phyloP scores from a whole-genome alignment of 768 basidiomycete genomes.

The Tephrocybe rancida region DNA sequence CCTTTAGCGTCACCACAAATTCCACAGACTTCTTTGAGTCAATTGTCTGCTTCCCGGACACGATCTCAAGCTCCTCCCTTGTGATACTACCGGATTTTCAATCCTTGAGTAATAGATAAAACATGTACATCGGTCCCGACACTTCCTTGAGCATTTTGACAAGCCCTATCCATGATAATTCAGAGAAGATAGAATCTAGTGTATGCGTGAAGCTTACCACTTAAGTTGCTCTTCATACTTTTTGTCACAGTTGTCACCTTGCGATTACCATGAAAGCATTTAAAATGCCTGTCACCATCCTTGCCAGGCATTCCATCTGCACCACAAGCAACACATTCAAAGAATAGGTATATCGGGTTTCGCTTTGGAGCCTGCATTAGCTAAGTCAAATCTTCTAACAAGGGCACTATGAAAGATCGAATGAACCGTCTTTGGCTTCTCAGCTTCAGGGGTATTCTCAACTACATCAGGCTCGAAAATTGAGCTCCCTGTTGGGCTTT shows the following conservation, averaged over 20 bases:
- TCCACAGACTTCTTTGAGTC: background rate
- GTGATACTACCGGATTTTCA: background rate
- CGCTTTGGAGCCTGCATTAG: background rate
- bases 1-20: background rate
- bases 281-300: slow-evolving; percentile 2
- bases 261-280: slow-evolving; percentile 2
- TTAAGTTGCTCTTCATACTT: slow-evolving; percentile 3
- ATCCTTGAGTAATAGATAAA: background rate
- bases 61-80: slow-evolving; percentile 1
- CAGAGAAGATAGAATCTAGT: background rate
- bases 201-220: background rate
- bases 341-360: slow-evolving; percentile 1
- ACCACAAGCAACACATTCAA: background rate
- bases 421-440: background rate
- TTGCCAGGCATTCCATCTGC: background rate
- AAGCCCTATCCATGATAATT: background rate
- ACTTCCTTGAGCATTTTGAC: background rate
- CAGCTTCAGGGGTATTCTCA: background rate
- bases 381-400: background rate
- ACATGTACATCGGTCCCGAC: background rate
- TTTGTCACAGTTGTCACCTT: slow-evolving; percentile 3
- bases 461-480: background rate
- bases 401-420: background rate
- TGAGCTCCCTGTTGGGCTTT: background rate
- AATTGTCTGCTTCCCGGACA: background rate